These are phyloP conservation scores for Aspergillus sclerotiicarbonarius DNA, from an alignment of 495 filamentous ascomycete species.

Conservation along the genomic window DNA sequence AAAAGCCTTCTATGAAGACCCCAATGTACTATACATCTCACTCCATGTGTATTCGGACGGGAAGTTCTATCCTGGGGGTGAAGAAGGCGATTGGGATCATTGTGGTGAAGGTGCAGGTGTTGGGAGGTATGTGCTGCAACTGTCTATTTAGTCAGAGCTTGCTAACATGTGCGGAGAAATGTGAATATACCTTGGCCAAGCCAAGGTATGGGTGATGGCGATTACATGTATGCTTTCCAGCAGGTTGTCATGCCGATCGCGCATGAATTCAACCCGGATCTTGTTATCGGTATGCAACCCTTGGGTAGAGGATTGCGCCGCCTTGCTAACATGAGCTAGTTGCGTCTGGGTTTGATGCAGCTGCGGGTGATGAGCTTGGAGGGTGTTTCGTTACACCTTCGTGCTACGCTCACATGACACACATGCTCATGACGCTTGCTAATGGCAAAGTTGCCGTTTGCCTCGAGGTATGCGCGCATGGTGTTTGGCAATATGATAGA, in stretches of 20 bases:
- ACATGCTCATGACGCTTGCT: conserved; percentile 97
- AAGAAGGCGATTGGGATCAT: conserved; percentile 71
- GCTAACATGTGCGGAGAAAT: conserved; percentile 55
- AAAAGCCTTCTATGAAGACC: conserved; percentile 90
- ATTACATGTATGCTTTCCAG: conserved; percentile 96
- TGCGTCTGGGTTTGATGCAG: conserved; percentile 94
- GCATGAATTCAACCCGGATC: conserved; percentile 85
- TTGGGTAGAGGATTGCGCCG: too few relatives aligned
- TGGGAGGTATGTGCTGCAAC: conserved; percentile 53
- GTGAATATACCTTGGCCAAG: conserved; percentile 93
- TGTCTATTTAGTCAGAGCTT: neutral
- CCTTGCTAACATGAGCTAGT: conserved; percentile 44
- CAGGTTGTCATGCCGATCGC: conserved; percentile 97
- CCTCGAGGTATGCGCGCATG: conserved; percentile 60
- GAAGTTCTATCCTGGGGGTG: conserved; percentile 78
- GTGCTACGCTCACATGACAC: conserved; percentile 97
- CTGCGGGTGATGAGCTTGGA: conserved; percentile 86
- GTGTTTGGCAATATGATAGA: neutral
- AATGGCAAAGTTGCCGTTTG: conserved; percentile 88
- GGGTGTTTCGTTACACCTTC: conserved; percentile 86
- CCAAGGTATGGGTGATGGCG: conserved; percentile 93
- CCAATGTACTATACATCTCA: conserved; percentile 94
- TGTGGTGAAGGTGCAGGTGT: conserved; percentile 71
- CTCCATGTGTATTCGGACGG: conserved; percentile 85
- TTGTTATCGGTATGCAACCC: conserved; percentile 67